Percentiles rank a stretch among this genome's conserved stretches.
phyloP scores from a whole-genome alignment of 306 rosid species.

The Castanea mollissima region DNA sequence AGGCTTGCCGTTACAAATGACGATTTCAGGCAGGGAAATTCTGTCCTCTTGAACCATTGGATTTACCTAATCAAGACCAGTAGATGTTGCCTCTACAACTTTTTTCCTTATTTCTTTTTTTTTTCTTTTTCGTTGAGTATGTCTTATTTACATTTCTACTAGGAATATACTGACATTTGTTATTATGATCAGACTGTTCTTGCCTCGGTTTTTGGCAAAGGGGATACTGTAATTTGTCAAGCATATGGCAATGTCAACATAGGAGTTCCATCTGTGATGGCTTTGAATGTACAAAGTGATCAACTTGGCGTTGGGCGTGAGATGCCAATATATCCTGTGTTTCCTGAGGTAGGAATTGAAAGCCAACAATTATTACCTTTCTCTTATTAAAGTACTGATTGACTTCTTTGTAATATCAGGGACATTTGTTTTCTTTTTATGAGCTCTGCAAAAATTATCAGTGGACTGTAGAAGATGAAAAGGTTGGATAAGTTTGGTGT shows the following conservation, averaged over 20 bases:
- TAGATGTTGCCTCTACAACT: not conserved
- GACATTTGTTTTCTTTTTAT: constrained; percentile 76
- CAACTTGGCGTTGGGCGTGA: constrained; percentile 73
- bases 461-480: constrained; percentile 87
- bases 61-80: not conserved
- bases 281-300: constrained; percentile 76
- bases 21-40: not conserved
- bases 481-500: constrained; percentile 40
- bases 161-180: not conserved
- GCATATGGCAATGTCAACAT: constrained; percentile 64
- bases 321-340: constrained; percentile 81
- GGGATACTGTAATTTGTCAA: constrained; percentile 56
- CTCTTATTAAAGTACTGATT: constrained; percentile 25
- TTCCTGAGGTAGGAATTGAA: constrained; percentile 63
- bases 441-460: constrained; percentile 83
- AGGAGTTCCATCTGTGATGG: constrained; percentile 65
- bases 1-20: not conserved
- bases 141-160: not conserved
- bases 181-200: constrained; percentile 55
- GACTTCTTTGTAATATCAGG: constrained; percentile 47
- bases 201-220: constrained; percentile 55
- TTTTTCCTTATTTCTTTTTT: not conserved
- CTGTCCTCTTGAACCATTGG: not conserved
- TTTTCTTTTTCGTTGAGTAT: not conserved
- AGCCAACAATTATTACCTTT: constrained; percentile 9